These are phyloP conservation scores for Usnea hakonensis DNA, from an alignment of 495 filamentous ascomycete species.

Conservation along the genomic window DNA sequence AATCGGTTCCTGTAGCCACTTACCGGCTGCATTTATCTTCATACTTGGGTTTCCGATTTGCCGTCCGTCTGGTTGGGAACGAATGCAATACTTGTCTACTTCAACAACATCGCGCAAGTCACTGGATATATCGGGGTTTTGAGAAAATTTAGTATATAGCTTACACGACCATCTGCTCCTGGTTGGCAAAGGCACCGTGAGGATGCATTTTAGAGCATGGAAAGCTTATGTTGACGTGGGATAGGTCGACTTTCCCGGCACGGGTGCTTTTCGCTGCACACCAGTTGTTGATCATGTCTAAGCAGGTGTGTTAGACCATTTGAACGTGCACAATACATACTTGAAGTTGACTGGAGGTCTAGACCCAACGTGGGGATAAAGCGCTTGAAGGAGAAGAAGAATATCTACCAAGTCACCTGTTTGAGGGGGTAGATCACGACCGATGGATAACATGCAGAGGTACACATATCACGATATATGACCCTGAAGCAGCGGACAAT, in stretches of 20 bases:
- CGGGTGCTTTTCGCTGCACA: not conserved
- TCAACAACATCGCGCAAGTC: not conserved
- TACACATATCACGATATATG: constrained; percentile 16
- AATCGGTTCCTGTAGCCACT: too few species aligned
- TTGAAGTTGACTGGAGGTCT: constrained; percentile 7
- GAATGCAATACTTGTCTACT: constrained; percentile 4
- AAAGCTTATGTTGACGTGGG: constrained; percentile 11
- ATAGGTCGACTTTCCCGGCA: constrained; percentile 7
- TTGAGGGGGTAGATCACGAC: constrained; percentile 13
- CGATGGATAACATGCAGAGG: constrained; percentile 17
- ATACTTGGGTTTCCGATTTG: too few species aligned
- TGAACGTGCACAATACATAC: constrained; percentile 4
- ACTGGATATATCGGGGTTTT: not conserved
- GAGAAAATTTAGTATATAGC: constrained; percentile 1
- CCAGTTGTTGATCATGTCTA: constrained; percentile 9
- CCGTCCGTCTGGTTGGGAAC: too few species aligned
- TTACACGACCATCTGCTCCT: constrained; percentile 1
- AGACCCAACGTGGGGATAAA: constrained; percentile 8
- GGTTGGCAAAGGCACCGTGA: constrained; percentile 4
- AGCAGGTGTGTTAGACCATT: constrained; percentile 10
- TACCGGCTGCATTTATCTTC: too few species aligned
- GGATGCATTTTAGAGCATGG: constrained; percentile 9
- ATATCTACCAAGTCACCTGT: constrained; percentile 14
- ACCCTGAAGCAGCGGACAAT: constrained; percentile 13
- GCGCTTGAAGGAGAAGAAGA: constrained; percentile 17